Evolutionary conservation across 169 alveolate genomes (phyloP).

Genomic region (Eimeria acervulina): DNA sequence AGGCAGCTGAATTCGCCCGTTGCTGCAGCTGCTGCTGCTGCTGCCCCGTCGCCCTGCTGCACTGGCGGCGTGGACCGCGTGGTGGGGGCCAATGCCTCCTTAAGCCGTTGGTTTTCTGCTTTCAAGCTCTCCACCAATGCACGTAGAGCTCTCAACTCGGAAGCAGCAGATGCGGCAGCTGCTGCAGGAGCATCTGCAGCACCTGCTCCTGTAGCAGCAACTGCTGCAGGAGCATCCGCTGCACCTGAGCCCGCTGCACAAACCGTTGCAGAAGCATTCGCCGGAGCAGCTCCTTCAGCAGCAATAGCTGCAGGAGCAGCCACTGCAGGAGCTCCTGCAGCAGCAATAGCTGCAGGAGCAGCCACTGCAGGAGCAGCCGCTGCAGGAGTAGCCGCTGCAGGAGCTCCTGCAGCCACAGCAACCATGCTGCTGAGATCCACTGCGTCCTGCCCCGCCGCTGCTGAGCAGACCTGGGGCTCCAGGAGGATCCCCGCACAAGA

Average conservation of each 20-base stretch:
- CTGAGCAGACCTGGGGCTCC: no score
- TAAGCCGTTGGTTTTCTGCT: neutral
- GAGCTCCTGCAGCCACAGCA: no score
- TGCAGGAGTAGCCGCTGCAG: neutral
- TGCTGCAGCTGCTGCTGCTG: neutral
- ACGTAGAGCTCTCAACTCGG: neutral
- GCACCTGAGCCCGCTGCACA: no score
- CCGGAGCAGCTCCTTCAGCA: no score
- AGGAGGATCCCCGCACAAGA: no score
- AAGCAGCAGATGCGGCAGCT: neutral
- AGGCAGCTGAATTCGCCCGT: neutral
- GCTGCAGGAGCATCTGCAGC: neutral
- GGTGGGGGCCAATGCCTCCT: neutral
- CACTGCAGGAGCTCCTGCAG: neutral
- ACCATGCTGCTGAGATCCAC: no score
- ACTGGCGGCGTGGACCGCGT: no score
- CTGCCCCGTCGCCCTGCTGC: neutral
- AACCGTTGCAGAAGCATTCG: no score
- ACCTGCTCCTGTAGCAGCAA: neutral
- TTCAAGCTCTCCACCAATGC: slow-evolving; percentile 1
- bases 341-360: neutral
- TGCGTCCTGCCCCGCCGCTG: no score
- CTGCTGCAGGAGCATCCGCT: neutral
- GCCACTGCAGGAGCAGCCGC: neutral
- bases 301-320: neutral